Base-by-base conservation (phyloP, 2,329 filamentous ascomycete species). In the Cyanodermella asteris region DNA sequence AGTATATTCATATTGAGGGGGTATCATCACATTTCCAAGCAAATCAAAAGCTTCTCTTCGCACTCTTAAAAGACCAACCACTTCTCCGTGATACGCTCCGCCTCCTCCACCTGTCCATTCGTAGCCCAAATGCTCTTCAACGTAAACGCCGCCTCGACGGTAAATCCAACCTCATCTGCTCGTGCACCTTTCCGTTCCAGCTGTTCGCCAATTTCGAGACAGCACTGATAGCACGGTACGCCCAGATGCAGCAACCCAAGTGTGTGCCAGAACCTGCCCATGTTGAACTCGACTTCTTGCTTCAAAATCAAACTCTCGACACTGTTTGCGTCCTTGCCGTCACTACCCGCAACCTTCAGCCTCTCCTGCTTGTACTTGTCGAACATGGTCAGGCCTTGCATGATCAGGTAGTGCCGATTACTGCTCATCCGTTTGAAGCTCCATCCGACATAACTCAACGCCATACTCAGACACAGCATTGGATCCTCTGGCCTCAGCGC, bases 371-470 rank as follows among this genome's bases (percentile, higher is more conserved):
- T 72, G 47, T 90, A 91, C 18, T 66, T 56, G 29, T 72, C 65
- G 29, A 94, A 50, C 39, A 91, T 93, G 0, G 71, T 58, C 25
- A 93, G 61, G 0, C 81, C 87, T 44, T 94, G 82, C 34, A 78
- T 59, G 20, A 93, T 68, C 20, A 81, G 65, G 41, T 77, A 84
- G 42, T 94, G 84, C 2, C 87, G 60, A 43, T 94, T 94, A 23
- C 84, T 78, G 0, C 74, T 71, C 45, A 91, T 78, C 3, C 84
- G 65, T 46, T 94, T 93, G 40, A 93, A 62, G 1, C 75, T 72
- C 43, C 87, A 75, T 44, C 93, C 78, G 19, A 93, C 64, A 45
- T 91, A 94, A 16, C 72, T 72, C 8, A 87, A 61, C 0, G 72
- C 81, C 13, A 93, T 71, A 37, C 67, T 75, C 7, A 97, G 61